Conservation (phyloP, 2,329 filamentous ascomycete genomes). For the Penicillium sp. region DNA sequence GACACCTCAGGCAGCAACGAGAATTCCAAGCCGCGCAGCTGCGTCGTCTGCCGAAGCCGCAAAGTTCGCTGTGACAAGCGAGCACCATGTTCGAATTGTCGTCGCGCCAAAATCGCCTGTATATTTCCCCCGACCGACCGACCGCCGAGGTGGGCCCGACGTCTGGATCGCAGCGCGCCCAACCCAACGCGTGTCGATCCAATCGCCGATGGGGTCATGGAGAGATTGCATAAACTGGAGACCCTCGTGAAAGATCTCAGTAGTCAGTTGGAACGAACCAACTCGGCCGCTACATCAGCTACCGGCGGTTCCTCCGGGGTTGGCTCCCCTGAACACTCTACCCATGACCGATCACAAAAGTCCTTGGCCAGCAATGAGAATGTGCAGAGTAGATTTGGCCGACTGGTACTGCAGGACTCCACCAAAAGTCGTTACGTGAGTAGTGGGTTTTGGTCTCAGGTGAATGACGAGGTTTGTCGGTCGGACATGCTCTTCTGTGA, state of each 20-base stretch:
- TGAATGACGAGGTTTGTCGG: constrained; percentile 55
- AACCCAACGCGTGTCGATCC: constrained; percentile 24
- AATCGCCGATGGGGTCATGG: constrained; percentile 46
- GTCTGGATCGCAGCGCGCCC: constrained; percentile 43
- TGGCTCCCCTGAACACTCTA: constrained; percentile 31
- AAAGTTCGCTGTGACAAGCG: constrained; percentile 62
- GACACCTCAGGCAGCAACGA: constrained; percentile 2
- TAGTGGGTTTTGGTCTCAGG: constrained; percentile 57
- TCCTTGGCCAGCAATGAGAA: constrained; percentile 6
- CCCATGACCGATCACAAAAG: constrained; percentile 14
- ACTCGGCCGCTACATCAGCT: constrained; percentile 29
- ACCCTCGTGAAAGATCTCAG: constrained; percentile 54
- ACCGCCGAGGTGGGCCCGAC: constrained; percentile 57
- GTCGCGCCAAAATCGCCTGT: constrained; percentile 55
- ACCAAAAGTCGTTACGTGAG: constrained; percentile 52
- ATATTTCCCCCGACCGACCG: constrained; percentile 53
- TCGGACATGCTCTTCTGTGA: too few relatives aligned
- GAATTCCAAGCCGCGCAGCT: constrained; percentile 46
- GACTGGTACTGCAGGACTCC: constrained; percentile 50
- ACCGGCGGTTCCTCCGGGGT: constrained; percentile 26
- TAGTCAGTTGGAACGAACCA: constrained; percentile 49
- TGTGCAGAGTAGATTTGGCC: constrained; percentile 49
- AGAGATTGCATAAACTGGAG: constrained; percentile 54
- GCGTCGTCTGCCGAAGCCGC: constrained; percentile 54
- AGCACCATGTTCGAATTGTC: constrained; percentile 60